Evolutionary conservation across 345 rosid genomes (phyloP).

Genomic region (Raphanus sativus): DNA sequence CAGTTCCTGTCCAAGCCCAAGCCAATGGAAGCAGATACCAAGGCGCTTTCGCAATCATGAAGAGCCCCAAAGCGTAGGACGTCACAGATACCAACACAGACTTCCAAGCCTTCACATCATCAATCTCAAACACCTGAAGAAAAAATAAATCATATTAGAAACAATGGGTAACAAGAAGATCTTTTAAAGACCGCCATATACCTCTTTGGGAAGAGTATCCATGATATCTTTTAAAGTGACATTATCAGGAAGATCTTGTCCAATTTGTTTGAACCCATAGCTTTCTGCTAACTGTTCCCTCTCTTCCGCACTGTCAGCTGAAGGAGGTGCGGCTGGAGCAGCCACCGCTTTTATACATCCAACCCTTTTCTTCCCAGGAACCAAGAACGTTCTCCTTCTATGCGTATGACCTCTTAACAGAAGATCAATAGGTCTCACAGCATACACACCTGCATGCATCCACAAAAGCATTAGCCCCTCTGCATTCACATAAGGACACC

Average conservation of each 20-base stretch:
- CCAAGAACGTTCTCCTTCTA: constrained; percentile 28
- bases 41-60: constrained; percentile 83
- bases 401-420: constrained; percentile 42
- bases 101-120: constrained; percentile 83
- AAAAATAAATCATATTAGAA: background rate
- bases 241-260: constrained; percentile 78
- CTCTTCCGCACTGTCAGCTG: constrained; percentile 55
- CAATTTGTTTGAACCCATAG: constrained; percentile 85
- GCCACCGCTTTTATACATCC: constrained; percentile 62
- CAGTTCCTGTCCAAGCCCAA: constrained; percentile 99
- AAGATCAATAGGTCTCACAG: constrained; percentile 48
- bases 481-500: background rate
- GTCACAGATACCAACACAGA: constrained; percentile 73
- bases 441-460: constrained; percentile 48
- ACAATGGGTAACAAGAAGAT: background rate
- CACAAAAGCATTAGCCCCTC: constrained; percentile 14
- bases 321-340: constrained; percentile 56
- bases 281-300: constrained; percentile 69
- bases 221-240: constrained; percentile 74
- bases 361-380: constrained; percentile 38
- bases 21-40: constrained; percentile 95
- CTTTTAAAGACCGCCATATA: constrained; percentile 27
- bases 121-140: constrained; percentile 81
- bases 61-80: constrained; percentile 78
- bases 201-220: constrained; percentile 83